These are phyloP conservation scores for Flammula alnicola DNA, from an alignment of 1,284 basidiomycete species.

Conservation along the genomic window DNA sequence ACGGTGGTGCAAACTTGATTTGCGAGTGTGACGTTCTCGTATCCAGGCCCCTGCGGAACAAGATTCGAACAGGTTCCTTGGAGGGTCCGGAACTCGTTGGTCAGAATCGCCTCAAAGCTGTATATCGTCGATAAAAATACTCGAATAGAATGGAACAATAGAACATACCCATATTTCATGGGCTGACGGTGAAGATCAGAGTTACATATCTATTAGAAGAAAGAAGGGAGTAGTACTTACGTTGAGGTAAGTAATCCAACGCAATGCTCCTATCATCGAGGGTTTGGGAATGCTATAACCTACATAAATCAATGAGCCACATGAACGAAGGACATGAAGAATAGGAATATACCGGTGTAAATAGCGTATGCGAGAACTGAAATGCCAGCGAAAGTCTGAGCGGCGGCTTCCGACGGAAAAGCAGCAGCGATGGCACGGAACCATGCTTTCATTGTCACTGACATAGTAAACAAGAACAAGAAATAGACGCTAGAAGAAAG, in stretches of 20 bases:
- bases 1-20: conserved; percentile 64
- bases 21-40: conserved; percentile 44
- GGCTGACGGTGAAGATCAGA: conserved; percentile 29
- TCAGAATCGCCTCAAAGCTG: conserved; percentile 52
- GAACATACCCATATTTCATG: conserved; percentile 35
- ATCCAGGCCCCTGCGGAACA: conserved; percentile 51
- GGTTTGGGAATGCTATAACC: conserved; percentile 57
- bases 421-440: conserved; percentile 57
- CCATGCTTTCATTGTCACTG: conserved; percentile 55
- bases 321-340: neutral
- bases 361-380: conserved; percentile 49
- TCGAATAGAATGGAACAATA: neutral
- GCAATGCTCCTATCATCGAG: conserved; percentile 58
- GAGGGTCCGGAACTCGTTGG: conserved; percentile 60
- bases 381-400: conserved; percentile 57
- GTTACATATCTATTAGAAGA: conserved; percentile 1
- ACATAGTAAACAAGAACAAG: conserved; percentile 47
- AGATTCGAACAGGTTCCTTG: conserved; percentile 46
- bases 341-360: conserved; percentile 45
- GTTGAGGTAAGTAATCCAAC: conserved; percentile 55
- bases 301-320: neutral
- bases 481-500: conserved; percentile 44
- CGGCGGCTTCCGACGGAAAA: conserved; percentile 45
- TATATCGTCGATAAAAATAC: neutral
- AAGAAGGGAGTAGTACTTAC: conserved; percentile 29